These are phyloP conservation scores for Colletotrichum euphorbiae DNA, from an alignment of 2,329 filamentous ascomycete genomes.

Conservation along the genomic window DNA sequence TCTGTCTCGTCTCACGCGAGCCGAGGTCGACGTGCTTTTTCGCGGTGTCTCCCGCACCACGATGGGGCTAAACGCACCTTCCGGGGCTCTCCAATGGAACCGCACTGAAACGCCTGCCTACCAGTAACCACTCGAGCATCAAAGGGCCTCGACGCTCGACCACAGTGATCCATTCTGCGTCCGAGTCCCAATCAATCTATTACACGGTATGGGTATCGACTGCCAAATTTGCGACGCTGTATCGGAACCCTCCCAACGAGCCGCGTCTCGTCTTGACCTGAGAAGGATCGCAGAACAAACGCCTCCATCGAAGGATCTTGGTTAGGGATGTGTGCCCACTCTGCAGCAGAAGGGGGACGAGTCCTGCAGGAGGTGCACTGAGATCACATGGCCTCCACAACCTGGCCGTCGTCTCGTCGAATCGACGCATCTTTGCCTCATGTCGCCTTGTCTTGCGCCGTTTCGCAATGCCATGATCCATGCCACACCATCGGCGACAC, in stretches of 20 bases:
- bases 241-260: not conserved
- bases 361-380: slow-evolving; percentile 12
- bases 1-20: slow-evolving; percentile 12
- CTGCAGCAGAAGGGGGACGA: not conserved
- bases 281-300: slow-evolving; percentile 3
- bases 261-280: not conserved
- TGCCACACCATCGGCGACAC: not conserved
- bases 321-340: slow-evolving; percentile 14
- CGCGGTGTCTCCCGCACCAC: not conserved
- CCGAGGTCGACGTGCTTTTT: slow-evolving; percentile 9
- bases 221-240: not conserved
- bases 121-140: slow-evolving; percentile 13
- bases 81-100: not conserved
- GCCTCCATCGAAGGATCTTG: slow-evolving; percentile 4
- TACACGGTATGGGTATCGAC: slow-evolving; percentile 12
- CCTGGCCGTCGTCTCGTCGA: not conserved
- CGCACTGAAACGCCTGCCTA: slow-evolving; percentile 31
- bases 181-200: slow-evolving; percentile 34
- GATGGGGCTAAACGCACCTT: not conserved
- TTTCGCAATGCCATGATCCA: not conserved
- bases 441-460: not conserved
- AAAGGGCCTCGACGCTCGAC: slow-evolving; percentile 16
- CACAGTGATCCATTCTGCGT: slow-evolving; percentile 17
- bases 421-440: not conserved
- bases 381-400: slow-evolving; percentile 12